phyloP scores from a whole-genome alignment of 106 monocot species.

The Platanthera guangdongensis region DNA sequence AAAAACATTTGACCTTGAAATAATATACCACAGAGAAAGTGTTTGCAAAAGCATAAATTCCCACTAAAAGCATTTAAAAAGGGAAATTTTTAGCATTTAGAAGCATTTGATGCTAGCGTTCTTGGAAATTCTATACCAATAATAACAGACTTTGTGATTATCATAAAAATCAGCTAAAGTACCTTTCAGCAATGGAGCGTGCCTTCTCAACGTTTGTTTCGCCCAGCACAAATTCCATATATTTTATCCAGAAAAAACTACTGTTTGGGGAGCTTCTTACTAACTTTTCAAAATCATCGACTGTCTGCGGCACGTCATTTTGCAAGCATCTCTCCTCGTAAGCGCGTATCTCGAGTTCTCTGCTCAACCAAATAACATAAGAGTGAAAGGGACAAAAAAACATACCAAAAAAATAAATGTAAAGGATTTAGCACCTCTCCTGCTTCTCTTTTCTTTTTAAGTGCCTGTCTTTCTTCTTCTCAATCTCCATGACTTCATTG shows the following conservation, averaged over 20 bases:
- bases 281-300: slow-evolving; percentile 87
- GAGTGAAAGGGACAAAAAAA: neutral
- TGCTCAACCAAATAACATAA: slow-evolving; percentile 9
- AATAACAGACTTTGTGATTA: neutral
- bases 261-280: slow-evolving; percentile 85
- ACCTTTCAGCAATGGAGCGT: slow-evolving; percentile 91
- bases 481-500: neutral
- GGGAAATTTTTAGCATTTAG: neutral
- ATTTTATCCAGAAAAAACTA: slow-evolving; percentile 84
- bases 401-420: neutral
- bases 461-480: slow-evolving; percentile 30
- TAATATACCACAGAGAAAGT: neutral
- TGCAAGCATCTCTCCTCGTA: slow-evolving; percentile 62
- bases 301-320: slow-evolving; percentile 53
- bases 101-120: neutral
- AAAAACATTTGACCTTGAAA: neutral
- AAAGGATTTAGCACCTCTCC: slow-evolving; percentile 39
- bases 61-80: neutral
- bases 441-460: slow-evolving; percentile 70
- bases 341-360: slow-evolving; percentile 69
- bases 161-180: neutral
- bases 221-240: slow-evolving; percentile 78
- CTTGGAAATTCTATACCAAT: neutral
- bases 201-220: slow-evolving; percentile 67
- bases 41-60: neutral